A percentile compares a stretch with the other conserved stretches of the same genome.
phyloP scores from a whole-genome alignment of 2,329 filamentous ascomycete species.

The Penicillium janthinellum region DNA sequence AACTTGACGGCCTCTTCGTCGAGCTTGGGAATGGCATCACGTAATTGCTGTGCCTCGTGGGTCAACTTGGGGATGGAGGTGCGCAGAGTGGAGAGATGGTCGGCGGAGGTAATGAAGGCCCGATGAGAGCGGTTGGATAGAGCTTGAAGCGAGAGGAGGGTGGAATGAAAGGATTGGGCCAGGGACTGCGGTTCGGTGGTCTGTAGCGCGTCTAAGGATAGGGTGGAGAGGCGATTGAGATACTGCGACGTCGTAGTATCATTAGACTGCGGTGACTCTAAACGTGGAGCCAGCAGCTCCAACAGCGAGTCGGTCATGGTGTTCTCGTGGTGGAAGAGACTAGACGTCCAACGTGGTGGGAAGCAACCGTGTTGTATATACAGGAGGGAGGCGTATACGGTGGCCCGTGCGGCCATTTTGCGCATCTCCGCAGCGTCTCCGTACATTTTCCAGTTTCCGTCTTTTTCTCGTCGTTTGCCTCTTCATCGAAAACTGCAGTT shows the following conservation, averaged over 20 bases:
- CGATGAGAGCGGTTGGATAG: constrained; percentile 89
- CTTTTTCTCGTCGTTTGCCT: not conserved
- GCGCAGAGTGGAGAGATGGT: constrained; percentile 72
- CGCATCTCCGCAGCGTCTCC: constrained; percentile 23
- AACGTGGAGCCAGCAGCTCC: constrained; percentile 69
- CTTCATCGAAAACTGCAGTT: not conserved
- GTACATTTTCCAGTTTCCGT: not conserved
- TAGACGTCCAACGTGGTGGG: constrained; percentile 15
- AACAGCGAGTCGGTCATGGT: constrained; percentile 72
- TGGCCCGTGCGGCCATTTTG: constrained; percentile 35
- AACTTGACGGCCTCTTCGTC: constrained; percentile 79
- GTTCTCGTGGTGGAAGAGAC: constrained; percentile 4
- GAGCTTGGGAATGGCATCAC: constrained; percentile 72
- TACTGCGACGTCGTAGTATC: constrained; percentile 58
- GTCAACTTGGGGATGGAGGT: constrained; percentile 72
- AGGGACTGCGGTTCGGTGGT: constrained; percentile 76
- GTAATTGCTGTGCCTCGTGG: constrained; percentile 66
- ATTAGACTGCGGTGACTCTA: constrained; percentile 46
- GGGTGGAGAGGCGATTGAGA: constrained; percentile 73
- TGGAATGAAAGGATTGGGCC: constrained; percentile 77
- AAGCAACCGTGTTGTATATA: constrained; percentile 14
- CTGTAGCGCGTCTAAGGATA: constrained; percentile 72
- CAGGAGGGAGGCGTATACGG: constrained; percentile 20
- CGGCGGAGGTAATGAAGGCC: constrained; percentile 77
- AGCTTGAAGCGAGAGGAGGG: constrained; percentile 79